Evolutionary conservation across 2,329 filamentous ascomycete genomes (phyloP).

Genomic region (Verticillium alfalfae): DNA sequence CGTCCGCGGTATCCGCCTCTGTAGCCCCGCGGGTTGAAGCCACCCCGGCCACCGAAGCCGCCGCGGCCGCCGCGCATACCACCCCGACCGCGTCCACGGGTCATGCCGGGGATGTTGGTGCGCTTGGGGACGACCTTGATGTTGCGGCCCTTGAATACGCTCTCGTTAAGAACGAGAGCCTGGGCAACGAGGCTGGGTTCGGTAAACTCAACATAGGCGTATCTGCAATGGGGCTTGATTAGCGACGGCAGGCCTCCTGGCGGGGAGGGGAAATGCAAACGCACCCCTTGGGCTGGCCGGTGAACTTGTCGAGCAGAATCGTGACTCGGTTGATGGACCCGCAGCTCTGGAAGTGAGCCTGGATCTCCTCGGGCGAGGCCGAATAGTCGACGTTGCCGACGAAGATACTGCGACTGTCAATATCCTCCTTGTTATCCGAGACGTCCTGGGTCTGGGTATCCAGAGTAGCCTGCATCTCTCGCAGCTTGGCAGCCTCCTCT

Average conservation of each 20-base stretch:
- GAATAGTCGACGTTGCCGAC: slow-evolving; percentile 98
- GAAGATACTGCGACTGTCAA: slow-evolving; percentile 93
- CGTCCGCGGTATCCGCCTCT: slow-evolving; percentile 63
- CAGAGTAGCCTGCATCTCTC: slow-evolving; percentile 80
- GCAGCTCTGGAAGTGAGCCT: slow-evolving; percentile 96
- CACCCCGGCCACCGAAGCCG: slow-evolving; percentile 45
- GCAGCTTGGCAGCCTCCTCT: slow-evolving; percentile 78
- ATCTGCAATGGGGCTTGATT: slow-evolving; percentile 48
- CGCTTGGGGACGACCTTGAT: slow-evolving; percentile 94
- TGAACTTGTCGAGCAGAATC: slow-evolving; percentile 96
- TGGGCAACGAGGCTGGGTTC: slow-evolving; percentile 90
- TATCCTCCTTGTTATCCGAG: slow-evolving; percentile 79
- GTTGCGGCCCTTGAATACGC: slow-evolving; percentile 87
- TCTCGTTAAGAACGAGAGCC: slow-evolving; percentile 93
- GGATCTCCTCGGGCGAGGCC: slow-evolving; percentile 94
- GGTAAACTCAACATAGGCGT: slow-evolving; percentile 97
- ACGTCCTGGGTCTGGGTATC: slow-evolving; percentile 81
- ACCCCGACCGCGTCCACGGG: slow-evolving; percentile 65
- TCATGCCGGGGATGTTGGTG: slow-evolving; percentile 95
- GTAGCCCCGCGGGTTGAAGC: slow-evolving; percentile 51
- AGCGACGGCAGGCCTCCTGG: background rate
- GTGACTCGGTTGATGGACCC: slow-evolving; percentile 98
- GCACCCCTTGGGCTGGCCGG: slow-evolving; percentile 97
- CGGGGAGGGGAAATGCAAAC: slow-evolving; percentile 22
- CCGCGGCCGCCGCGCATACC: slow-evolving; percentile 46